phyloP scores from a whole-genome alignment of 2,329 filamentous ascomycete species.

The Curvularia spicifera region DNA sequence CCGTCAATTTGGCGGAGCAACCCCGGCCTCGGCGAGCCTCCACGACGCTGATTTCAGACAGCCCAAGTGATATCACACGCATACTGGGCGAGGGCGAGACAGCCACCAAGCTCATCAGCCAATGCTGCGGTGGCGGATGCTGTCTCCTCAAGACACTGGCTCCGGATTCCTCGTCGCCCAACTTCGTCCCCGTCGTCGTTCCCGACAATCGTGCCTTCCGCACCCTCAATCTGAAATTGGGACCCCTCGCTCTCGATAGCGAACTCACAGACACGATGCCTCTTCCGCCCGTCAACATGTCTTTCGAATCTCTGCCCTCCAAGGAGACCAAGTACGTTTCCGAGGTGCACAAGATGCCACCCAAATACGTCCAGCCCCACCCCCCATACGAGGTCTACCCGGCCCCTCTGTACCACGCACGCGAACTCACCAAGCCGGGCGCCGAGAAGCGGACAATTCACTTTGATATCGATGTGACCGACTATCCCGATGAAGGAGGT shows the following conservation, averaged over 20 bases:
- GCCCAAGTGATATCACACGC: conserved; percentile 63
- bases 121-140: conserved; percentile 70
- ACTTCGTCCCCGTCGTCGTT: conserved; percentile 56
- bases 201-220: conserved; percentile 87
- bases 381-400: conserved; percentile 91
- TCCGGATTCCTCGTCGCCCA: conserved; percentile 53
- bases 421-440: conserved; percentile 84
- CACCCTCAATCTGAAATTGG: conserved; percentile 77
- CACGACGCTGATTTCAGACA: conserved; percentile 68
- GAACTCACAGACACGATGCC: conserved; percentile 73
- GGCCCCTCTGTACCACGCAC: conserved; percentile 81
- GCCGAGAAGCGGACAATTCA: conserved; percentile 98
- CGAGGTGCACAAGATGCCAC: conserved; percentile 69
- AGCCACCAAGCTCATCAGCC: conserved; percentile 66
- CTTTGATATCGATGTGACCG: conserved; percentile 94
- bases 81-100: conserved; percentile 62
- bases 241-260: conserved; percentile 72
- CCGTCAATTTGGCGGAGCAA: conserved; percentile 47
- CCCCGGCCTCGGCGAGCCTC: conserved; percentile 65
- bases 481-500: conserved; percentile 83
- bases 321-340: conserved; percentile 51
- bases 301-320: conserved; percentile 65
- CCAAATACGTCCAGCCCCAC: conserved; percentile 90
- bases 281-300: conserved; percentile 76
- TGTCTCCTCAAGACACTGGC: conserved; percentile 65